A percentile compares a stretch with the other conserved stretches of the same genome.
phyloP scores from a whole-genome alignment of 1,139 yeast genomes.

The Magnusiomyces tetraspermus region DNA sequence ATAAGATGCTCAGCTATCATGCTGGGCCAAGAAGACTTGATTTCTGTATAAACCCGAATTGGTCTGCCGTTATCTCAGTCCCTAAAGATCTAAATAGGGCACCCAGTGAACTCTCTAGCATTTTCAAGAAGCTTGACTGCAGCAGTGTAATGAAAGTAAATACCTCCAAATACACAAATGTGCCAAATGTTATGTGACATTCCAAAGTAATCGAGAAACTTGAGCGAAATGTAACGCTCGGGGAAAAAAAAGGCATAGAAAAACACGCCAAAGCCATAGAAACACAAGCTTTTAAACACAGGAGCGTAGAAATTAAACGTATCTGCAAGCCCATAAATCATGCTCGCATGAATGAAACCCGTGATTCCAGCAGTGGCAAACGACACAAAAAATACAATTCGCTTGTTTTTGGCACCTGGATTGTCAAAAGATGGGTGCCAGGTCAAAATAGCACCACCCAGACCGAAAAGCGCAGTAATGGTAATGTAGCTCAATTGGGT shows the following conservation, averaged over 20 bases:
- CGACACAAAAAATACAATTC: slow-evolving; percentile 76
- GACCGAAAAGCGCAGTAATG: slow-evolving; percentile 58
- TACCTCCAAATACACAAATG: slow-evolving; percentile 76
- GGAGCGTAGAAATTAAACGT: slow-evolving; percentile 53
- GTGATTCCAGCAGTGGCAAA: slow-evolving; percentile 68
- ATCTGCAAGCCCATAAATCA: slow-evolving; percentile 46
- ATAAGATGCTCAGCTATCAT: slow-evolving; percentile 21
- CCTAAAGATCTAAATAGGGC: slow-evolving; percentile 1
- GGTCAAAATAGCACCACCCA: slow-evolving; percentile 65
- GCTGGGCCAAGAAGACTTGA: slow-evolving; percentile 9
- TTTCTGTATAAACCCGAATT: not conserved
- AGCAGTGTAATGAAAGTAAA: slow-evolving; percentile 75
- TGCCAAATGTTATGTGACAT: slow-evolving; percentile 98
- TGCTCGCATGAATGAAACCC: slow-evolving; percentile 50
- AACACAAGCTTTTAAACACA: slow-evolving; percentile 51
- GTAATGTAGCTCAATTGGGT: slow-evolving; percentile 43
- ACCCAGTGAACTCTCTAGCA: slow-evolving; percentile 29
- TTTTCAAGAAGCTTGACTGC: slow-evolving; percentile 56
- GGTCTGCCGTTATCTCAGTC: not conserved
- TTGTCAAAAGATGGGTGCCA: slow-evolving; percentile 88
- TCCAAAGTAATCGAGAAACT: slow-evolving; percentile 55
- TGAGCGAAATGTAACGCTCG: slow-evolving; percentile 57
- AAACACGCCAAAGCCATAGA: slow-evolving; percentile 75
- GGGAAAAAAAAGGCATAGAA: slow-evolving; percentile 86
- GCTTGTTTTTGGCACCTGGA: slow-evolving; percentile 70